Conservation (phyloP, 129 eudicot genomes). For the Flaveria trinervia region DNA sequence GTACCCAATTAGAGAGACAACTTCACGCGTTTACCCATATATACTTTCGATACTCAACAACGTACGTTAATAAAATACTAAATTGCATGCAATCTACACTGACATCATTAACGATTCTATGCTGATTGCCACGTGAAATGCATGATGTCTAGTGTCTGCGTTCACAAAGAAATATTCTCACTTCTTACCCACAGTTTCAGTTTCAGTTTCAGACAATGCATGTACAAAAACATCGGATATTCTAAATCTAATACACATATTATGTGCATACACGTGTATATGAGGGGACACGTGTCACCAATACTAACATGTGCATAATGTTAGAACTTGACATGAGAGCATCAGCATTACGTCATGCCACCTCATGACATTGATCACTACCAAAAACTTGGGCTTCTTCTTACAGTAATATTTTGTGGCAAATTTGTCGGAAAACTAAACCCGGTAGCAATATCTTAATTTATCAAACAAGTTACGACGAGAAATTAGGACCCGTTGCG, state of each 20-base stretch:
- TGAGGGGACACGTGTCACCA: background rate
- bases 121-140: slow-evolving; percentile 17
- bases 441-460: no score
- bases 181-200: background rate
- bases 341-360: no score
- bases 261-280: background rate
- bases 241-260: background rate
- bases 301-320: background rate
- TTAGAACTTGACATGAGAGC: background rate
- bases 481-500: no score
- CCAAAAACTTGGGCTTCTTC: no score
- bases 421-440: no score
- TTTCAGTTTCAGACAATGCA: background rate
- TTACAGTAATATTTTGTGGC: no score
- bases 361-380: no score
- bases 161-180: background rate
- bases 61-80: background rate
- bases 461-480: no score
- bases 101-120: slow-evolving; percentile 9
- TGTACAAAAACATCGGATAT: background rate
- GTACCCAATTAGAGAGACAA: background rate
- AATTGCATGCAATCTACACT: background rate
- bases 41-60: background rate
- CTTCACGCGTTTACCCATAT: slow-evolving; percentile 1
- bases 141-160: background rate